Conservation (phyloP, 176 grass and related monocot species). For the Bolboschoenus planiculmis region DNA sequence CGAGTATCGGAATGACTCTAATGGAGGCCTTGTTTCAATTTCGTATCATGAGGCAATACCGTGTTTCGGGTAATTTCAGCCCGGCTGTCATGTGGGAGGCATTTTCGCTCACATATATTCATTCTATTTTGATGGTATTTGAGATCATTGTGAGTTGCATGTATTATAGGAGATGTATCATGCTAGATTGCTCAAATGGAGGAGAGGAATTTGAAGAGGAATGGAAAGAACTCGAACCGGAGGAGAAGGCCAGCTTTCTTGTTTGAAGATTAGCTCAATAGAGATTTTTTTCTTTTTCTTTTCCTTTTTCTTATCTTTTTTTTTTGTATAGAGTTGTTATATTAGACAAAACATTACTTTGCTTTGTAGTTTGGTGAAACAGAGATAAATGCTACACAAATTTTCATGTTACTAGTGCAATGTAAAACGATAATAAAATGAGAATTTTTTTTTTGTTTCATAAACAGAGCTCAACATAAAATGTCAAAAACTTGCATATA, state of each 20-base stretch:
- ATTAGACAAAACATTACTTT: neutral
- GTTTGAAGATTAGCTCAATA: conserved; percentile 33
- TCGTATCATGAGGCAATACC: conserved; percentile 44
- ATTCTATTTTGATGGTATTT: conserved; percentile 62
- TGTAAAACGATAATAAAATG: neutral
- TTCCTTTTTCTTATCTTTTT: neutral
- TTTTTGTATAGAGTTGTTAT: conserved; percentile 24
- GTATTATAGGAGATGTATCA: conserved; percentile 50
- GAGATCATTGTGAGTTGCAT: conserved; percentile 77
- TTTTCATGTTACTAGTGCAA: neutral
- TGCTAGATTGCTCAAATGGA: conserved; percentile 17
- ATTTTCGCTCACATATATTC: conserved; percentile 67
- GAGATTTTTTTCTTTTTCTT: neutral
- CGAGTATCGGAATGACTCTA: conserved; percentile 50
- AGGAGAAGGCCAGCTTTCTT: conserved; percentile 47
- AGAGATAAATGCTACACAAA: conserved; percentile 21
- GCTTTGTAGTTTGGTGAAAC: conserved; percentile 2
- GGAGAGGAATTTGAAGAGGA: conserved; percentile 32
- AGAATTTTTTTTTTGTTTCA: neutral
- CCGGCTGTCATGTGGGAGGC: conserved; percentile 58
- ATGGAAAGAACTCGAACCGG: conserved; percentile 54
- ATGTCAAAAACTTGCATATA: neutral
- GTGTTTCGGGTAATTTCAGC: conserved; percentile 18
- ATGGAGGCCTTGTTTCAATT: conserved; percentile 74
- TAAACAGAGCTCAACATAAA: neutral